These are phyloP conservation scores for Hymenoscyphus fructigenus DNA, from an alignment of 2,329 filamentous ascomycete genomes.

Conservation along the genomic window DNA sequence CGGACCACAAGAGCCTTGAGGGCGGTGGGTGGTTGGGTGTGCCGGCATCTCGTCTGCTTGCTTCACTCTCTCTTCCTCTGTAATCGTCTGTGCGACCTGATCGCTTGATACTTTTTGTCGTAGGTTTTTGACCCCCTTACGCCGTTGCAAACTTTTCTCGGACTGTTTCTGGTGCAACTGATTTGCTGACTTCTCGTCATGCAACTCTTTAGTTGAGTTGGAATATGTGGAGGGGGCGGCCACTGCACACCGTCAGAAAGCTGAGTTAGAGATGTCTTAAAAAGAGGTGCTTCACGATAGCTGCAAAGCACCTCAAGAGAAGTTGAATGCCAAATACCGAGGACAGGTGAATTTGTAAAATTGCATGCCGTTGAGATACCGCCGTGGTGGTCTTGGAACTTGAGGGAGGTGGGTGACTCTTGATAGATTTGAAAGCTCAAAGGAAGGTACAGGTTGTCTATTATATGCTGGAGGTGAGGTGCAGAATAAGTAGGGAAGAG, in stretches of 20 bases:
- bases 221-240: neutral
- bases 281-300: neutral
- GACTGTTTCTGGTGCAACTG: neutral
- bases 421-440: neutral
- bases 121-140: no score
- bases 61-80: neutral
- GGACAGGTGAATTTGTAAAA: neutral
- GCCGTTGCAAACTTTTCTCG: neutral
- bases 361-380: neutral
- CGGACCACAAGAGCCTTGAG: neutral
- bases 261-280: neutral
- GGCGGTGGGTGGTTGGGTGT: conserved; percentile 1
- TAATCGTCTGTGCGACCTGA: no score
- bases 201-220: no score
- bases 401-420: neutral
- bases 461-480: conserved; percentile 1
- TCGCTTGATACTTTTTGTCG: no score
- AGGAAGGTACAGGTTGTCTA: neutral
- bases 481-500: neutral
- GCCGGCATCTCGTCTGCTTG: neutral
- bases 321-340: neutral
- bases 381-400: neutral
- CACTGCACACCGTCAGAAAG: neutral
- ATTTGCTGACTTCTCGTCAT: no score
- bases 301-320: neutral